Evolutionary conservation across 768 basidiomycete species (phyloP), one percentile per base, ranked within the genome.

Genomic region (Grammothele lineata): DNA sequence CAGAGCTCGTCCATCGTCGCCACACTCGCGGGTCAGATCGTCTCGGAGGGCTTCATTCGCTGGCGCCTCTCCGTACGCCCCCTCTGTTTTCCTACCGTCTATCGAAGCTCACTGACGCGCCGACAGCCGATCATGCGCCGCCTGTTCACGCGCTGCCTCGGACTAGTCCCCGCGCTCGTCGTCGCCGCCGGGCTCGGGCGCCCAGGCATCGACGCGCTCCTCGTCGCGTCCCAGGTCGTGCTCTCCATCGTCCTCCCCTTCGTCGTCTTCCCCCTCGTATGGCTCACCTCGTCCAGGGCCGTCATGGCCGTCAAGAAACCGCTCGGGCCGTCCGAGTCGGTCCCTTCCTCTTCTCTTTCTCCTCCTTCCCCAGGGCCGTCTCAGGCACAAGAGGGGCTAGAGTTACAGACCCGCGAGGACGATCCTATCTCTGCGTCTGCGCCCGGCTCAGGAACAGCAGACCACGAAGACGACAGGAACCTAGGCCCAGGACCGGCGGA

Each of bases 1-100:
- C 92, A 96, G 73, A 88, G 88, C 53, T 88, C 94, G 0, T 87
- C 86, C 7, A 77, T 96, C 40, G 85, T 95, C 3, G 92, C 90
- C 9, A 96, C 92, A 0, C 76, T 95, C 11, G 85, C 90, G 1
- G 92, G 92, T 0, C 93, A 96, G 65, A 85, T 89, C 18, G 85
- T 97, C 32, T 83, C 83, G 0, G 92, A 96, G 65, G 92, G 93
- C 0, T 92, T 93, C 65, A 73, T 95, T 44, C 80, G 78, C 43
- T 95, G 92, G 92, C 76, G 80, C 37, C 77, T 91, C 27, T 87
- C 88, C 54, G 86, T 87, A 59, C 37, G 60, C 53, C 25, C 19
- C 34, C 30, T n/a, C n/a, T n/a, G n/a, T n/a, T 11, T 36, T 3
- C 23, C 3, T 45, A 1, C 18, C 26, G 15, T 19, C 35, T 33